Evolutionary conservation across 2,329 filamentous ascomycete species (phyloP), one percentile per base, ranked within the genome.

Genomic region (Paraconiothyrium sp.): DNA sequence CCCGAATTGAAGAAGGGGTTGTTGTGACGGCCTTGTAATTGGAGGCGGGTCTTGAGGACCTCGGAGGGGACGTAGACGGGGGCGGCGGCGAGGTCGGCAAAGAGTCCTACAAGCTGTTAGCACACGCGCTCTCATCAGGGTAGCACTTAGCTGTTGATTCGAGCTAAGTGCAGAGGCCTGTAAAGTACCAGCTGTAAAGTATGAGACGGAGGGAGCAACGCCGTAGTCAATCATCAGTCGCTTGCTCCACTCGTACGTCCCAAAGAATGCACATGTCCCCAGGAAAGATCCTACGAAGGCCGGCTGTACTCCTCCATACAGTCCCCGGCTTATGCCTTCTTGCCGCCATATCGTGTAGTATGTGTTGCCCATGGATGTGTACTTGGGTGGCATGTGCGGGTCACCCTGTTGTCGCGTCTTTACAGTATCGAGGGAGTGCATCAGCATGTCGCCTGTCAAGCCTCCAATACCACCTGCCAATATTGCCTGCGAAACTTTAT

Each of bases 401-500:
- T 98, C 95, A 73, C 94, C 95, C 81, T 99, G 95, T 79, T 99
- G 96, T 70, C 95, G 88, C 50, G 95, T 99, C 82, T 99, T 99
- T 72, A 99, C 95, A 0, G 95, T 99, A 79, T 99, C 95, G 74
- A 99, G 87, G 49, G 94, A 98, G 82, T 99, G 95, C 95, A 99
- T 99, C 68, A 99, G 84, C 86, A 99, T 91, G 79, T 99, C 95
- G 61, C 96, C 95, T 59, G 91, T 96, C 16, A 92, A 94, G 57
- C 95, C 95, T 74, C 96, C 95, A 57, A 96, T 84, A 62, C 94
- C 95, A 74, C 95, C 95, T 37, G 95, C 95, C 74, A 99, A 85
- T 94, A 98, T 99, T 77, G 92, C 90, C 93, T 97, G 67, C 63
- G 62, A 55, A 58, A 22, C 22, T 60, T 41, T 24, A 68, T 76